Percentiles rank a stretch among this genome's conserved stretches.
These are phyloP conservation scores for Actinomortierella ambigua DNA, from an alignment of 371 early-diverging fungal genomes.

Conservation along the genomic window DNA sequence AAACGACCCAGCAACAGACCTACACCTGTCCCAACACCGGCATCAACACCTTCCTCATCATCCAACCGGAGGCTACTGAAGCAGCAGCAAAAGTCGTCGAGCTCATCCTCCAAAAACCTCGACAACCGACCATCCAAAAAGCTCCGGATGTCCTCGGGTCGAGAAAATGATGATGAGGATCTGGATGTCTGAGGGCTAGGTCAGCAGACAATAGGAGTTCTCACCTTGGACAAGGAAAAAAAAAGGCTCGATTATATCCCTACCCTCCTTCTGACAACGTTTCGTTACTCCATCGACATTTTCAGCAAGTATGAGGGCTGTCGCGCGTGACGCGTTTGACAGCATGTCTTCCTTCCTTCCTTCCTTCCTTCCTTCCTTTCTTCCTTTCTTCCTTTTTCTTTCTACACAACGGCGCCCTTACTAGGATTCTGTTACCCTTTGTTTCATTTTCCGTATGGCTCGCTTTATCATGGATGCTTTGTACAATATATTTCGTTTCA, in stretches of 20 bases:
- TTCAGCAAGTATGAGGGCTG: too few relatives aligned
- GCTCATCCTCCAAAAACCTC: not conserved
- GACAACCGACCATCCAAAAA: slow-evolving; percentile 36
- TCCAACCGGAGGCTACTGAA: slow-evolving; percentile 29
- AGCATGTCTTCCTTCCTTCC: not conserved
- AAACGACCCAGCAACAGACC: slow-evolving; percentile 26
- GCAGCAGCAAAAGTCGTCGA: slow-evolving; percentile 24
- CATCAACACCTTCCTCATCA: slow-evolving; percentile 20
- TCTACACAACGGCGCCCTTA: not conserved
- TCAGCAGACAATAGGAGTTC: too few relatives aligned
- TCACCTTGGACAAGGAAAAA: too few relatives aligned
- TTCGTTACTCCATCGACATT: too few relatives aligned
- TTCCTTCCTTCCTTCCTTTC: not conserved
- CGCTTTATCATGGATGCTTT: too few relatives aligned
- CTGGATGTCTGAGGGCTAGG: slow-evolving; percentile 35
- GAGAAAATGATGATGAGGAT: slow-evolving; percentile 32
- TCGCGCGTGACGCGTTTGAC: too few relatives aligned
- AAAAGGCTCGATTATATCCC: too few relatives aligned
- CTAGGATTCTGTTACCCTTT: too few relatives aligned
- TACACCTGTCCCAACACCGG: slow-evolving; percentile 6
- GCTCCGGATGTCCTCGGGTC: slow-evolving; percentile 34
- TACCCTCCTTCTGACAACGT: too few relatives aligned
- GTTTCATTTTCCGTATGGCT: too few relatives aligned
- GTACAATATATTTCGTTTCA: too few relatives aligned
- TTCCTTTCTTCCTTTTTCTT: not conserved